Evolutionary conservation across 2,329 filamentous ascomycete species (phyloP).

Genomic region (Curvularia lunata): DNA sequence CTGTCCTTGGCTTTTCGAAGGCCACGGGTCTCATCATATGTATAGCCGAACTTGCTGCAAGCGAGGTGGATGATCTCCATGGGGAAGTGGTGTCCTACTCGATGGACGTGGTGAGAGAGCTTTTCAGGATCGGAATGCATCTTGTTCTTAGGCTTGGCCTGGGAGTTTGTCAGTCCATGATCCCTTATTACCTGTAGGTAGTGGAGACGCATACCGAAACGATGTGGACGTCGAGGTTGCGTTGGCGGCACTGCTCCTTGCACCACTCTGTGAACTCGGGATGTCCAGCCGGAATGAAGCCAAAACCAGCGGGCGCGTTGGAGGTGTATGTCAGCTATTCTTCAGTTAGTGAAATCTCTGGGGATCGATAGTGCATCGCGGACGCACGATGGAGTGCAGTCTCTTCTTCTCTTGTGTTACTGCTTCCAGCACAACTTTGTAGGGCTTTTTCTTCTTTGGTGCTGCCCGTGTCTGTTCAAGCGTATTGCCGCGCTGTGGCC

Average conservation of each 20-base stretch:
- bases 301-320: slow-evolving; percentile 65
- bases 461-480: slow-evolving; percentile 33
- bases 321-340: slow-evolving; percentile 61
- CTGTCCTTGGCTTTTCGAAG: slow-evolving; percentile 29
- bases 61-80: slow-evolving; percentile 64
- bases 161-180: slow-evolving; percentile 22
- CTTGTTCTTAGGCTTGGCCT: slow-evolving; percentile 55
- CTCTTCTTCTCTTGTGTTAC: slow-evolving; percentile 67
- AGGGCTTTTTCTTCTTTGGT: slow-evolving; percentile 51
- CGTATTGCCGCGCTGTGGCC: slow-evolving; percentile 23
- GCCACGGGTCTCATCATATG: slow-evolving; percentile 28
- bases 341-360: slow-evolving; percentile 42
- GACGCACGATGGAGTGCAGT: slow-evolving; percentile 58
- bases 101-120: slow-evolving; percentile 65
- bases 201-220: slow-evolving; percentile 62
- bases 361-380: slow-evolving; percentile 9
- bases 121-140: slow-evolving; percentile 58
- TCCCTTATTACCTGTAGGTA: not conserved
- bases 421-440: slow-evolving; percentile 66
- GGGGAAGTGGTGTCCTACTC: slow-evolving; percentile 69
- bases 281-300: slow-evolving; percentile 66
- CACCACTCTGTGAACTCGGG: slow-evolving; percentile 63
- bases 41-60: slow-evolving; percentile 57
- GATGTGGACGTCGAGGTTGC: slow-evolving; percentile 61
- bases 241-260: slow-evolving; percentile 65